phyloP scores from a whole-genome alignment of 345 rosid genomes.

The Moricandia arvensis region DNA sequence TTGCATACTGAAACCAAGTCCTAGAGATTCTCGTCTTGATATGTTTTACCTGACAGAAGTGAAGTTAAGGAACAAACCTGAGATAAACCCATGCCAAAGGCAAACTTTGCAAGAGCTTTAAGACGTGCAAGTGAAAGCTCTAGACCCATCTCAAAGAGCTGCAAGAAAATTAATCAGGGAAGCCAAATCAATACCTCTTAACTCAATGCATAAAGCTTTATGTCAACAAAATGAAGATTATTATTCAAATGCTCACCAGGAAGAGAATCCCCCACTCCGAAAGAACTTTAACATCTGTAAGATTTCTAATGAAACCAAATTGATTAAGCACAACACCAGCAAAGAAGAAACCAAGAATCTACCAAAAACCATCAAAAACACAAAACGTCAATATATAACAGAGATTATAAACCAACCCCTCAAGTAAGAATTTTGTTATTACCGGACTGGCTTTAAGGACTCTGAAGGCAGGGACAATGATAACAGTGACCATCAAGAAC shows the following conservation, averaged over 20 bases:
- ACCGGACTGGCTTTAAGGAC: constrained; percentile 86
- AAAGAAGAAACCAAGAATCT: constrained; percentile 99
- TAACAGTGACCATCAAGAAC: constrained; percentile 84
- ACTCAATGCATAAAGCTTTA: background rate
- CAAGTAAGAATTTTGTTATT: constrained; percentile 32
- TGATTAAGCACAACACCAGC: constrained; percentile 93
- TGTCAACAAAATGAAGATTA: background rate
- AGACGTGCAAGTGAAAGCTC: constrained; percentile 97
- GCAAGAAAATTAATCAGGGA: constrained; percentile 32
- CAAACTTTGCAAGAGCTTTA: constrained; percentile 93
- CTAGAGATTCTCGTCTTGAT: constrained; percentile 5
- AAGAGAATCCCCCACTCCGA: constrained; percentile 99
- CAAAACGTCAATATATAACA: background rate
- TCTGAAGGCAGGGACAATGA: constrained; percentile 89
- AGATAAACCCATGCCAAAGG: constrained; percentile 95
- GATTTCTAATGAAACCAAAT: constrained; percentile 83
- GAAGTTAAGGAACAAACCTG: constrained; percentile 57
- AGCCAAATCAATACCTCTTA: background rate
- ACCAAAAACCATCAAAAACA: constrained; percentile 31
- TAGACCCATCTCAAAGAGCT: constrained; percentile 98
- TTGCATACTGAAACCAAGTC: background rate
- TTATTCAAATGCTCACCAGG: constrained; percentile 52
- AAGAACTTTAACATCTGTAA: constrained; percentile 87
- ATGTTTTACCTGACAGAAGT: constrained; percentile 6
- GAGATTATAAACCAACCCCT: background rate